Conservation (phyloP, 2,329 filamentous ascomycete species). For the Shiraia sp. region DNA sequence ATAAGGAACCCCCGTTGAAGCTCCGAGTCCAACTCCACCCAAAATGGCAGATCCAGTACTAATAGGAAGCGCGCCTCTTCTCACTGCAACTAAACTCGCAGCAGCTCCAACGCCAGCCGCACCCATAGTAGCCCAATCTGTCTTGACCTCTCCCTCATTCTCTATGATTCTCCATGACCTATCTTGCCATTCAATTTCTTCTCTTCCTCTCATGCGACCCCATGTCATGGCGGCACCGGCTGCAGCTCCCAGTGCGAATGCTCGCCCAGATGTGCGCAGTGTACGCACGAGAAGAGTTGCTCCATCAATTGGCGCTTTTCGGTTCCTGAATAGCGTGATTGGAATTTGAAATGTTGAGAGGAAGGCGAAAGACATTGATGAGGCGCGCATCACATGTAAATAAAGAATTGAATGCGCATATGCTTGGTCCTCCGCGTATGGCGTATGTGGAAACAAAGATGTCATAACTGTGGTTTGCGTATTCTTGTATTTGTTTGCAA, state of each 20-base stretch:
- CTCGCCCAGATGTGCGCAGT: conserved; percentile 53
- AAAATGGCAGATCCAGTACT: conserved; percentile 45
- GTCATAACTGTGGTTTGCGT: too few relatives aligned
- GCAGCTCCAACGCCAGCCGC: conserved; percentile 48
- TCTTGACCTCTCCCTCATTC: conserved; percentile 58
- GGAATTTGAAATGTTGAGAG: conserved; percentile 48
- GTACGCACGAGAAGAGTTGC: conserved; percentile 35
- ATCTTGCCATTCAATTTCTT: conserved; percentile 67
- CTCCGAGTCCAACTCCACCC: conserved; percentile 55
- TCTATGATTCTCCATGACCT: conserved; percentile 64
- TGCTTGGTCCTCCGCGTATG: conserved; percentile 67
- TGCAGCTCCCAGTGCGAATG: conserved; percentile 51
- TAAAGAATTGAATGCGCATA: conserved; percentile 59
- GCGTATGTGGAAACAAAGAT: conserved; percentile 58
- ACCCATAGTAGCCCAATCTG: conserved; percentile 59
- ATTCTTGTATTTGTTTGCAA: too few relatives aligned
- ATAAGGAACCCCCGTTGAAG: conserved; percentile 55
- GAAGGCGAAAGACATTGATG: conserved; percentile 57
- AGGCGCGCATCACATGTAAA: conserved; percentile 62
- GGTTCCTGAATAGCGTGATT: conserved; percentile 26
- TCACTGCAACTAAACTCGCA: conserved; percentile 34
- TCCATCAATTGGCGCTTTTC: conserved; percentile 28
- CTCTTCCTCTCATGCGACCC: conserved; percentile 58
- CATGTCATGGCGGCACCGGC: conserved; percentile 51
- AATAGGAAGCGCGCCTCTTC: conserved; percentile 29